Conservation (phyloP, 371 early-diverging fungal genomes). For the Saksenaea vasiformis region DNA sequence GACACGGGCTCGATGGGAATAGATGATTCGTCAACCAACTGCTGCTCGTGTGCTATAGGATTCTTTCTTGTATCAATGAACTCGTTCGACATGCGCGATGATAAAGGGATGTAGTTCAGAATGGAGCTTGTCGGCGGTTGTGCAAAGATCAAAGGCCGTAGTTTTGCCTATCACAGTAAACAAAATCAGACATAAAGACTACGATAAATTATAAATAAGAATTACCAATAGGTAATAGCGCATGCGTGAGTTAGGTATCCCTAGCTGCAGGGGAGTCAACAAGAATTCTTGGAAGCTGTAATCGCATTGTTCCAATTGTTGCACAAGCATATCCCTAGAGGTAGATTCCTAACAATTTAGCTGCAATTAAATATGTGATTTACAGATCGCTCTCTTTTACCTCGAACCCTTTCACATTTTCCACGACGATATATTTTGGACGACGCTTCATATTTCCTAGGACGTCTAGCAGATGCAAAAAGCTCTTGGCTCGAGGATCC, state of each 20-base stretch:
- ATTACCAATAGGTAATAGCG: slow-evolving; percentile 66
- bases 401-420: slow-evolving; percentile 88
- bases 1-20: slow-evolving; percentile 39
- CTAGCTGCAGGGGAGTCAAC: slow-evolving; percentile 68
- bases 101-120: slow-evolving; percentile 53
- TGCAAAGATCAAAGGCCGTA: slow-evolving; percentile 43
- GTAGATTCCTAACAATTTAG: slow-evolving; percentile 50
- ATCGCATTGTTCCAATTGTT: slow-evolving; percentile 42
- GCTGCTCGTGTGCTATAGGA: slow-evolving; percentile 23
- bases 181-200: not conserved
- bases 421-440: slow-evolving; percentile 74
- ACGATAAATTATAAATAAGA: not conserved
- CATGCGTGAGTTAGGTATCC: slow-evolving; percentile 72
- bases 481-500: slow-evolving; percentile 76
- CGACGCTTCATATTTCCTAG: slow-evolving; percentile 56
- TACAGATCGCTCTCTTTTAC: slow-evolving; percentile 22
- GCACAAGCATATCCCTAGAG: slow-evolving; percentile 58
- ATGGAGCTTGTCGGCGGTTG: slow-evolving; percentile 46
- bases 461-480: slow-evolving; percentile 70
- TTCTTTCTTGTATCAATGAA: slow-evolving; percentile 29
- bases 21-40: slow-evolving; percentile 25
- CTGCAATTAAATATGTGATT: not conserved
- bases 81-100: slow-evolving; percentile 29
- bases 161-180: slow-evolving; percentile 30
- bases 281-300: slow-evolving; percentile 67